phyloP scores from a whole-genome alignment of 2,329 filamentous ascomycete species.

The Colletotrichum spaethianum region DNA sequence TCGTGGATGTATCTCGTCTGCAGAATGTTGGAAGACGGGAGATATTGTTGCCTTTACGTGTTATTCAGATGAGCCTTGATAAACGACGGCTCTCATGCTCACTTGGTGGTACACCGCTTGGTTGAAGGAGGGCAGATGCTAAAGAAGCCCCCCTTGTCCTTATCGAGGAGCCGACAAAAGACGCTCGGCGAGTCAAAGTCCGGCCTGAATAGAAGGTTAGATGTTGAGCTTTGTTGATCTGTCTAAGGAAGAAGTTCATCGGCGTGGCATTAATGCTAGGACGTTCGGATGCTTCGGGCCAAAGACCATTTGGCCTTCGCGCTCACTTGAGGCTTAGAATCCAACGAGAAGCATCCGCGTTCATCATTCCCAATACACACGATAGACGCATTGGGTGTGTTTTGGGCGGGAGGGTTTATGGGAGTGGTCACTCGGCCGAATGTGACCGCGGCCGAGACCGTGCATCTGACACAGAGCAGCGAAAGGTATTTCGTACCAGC shows the following conservation, averaged over 20 bases:
- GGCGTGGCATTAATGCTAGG: no score
- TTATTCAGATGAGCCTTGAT: background rate
- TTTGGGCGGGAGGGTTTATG: background rate
- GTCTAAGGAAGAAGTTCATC: background rate
- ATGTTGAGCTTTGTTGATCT: conserved; percentile 1
- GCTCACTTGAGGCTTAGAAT: no score
- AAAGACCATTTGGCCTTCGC: background rate
- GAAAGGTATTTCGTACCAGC: conserved; percentile 67
- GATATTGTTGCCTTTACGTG: conserved; percentile 72
- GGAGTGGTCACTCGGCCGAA: conserved; percentile 5
- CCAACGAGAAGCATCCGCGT: background rate
- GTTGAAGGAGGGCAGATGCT: conserved; percentile 71
- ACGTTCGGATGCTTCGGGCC: background rate
- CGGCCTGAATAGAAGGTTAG: conserved; percentile 64
- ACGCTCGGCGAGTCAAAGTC: conserved; percentile 84
- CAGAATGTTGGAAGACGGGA: conserved; percentile 81
- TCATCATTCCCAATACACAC: background rate
- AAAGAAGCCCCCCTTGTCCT: conserved; percentile 82
- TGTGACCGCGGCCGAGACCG: background rate
- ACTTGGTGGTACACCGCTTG: conserved; percentile 75
- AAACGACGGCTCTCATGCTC: background rate
- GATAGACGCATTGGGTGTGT: background rate
- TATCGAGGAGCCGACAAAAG: conserved; percentile 82
- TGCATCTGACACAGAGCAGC: background rate
- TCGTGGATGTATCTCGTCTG: conserved; percentile 85